phyloP scores from a whole-genome alignment of 2,329 filamentous ascomycete genomes.

The Cytospora paraplurivora region DNA sequence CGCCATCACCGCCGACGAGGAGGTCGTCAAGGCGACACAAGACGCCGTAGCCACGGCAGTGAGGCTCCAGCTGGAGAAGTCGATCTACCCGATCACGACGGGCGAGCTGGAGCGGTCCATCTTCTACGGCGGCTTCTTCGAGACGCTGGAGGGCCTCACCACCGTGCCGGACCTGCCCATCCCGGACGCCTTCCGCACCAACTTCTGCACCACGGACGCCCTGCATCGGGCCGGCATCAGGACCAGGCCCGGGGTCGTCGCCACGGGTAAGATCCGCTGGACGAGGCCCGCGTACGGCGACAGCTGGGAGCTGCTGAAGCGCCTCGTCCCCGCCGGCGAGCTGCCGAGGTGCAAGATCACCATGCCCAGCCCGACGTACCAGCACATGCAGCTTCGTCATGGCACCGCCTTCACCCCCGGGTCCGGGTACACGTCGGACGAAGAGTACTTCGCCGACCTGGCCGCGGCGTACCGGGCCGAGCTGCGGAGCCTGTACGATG shows the following conservation, averaged over 20 bases:
- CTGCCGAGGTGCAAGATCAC: constrained; percentile 19
- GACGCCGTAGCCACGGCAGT: constrained; percentile 13
- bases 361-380: constrained; percentile 12
- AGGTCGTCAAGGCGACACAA: not conserved
- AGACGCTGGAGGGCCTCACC: constrained; percentile 16
- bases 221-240: constrained; percentile 8
- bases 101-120: constrained; percentile 23
- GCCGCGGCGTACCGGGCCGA: constrained; percentile 55
- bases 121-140: constrained; percentile 23
- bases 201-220: constrained; percentile 8
- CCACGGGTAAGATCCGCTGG: constrained; percentile 20
- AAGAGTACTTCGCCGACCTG: constrained; percentile 57
- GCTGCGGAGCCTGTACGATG: constrained; percentile 54
- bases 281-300: constrained; percentile 9
- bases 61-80: constrained; percentile 6
- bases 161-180: constrained; percentile 10
- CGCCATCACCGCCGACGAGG: not conserved
- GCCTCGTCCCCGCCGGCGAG: not conserved
- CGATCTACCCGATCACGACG: constrained; percentile 14
- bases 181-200: constrained; percentile 14
- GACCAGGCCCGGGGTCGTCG: constrained; percentile 10
- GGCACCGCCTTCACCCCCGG: constrained; percentile 14
- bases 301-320: constrained; percentile 4
- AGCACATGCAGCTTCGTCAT: constrained; percentile 15
- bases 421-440: constrained; percentile 37